These are phyloP conservation scores for Trametes sanguinea DNA, from an alignment of 768 basidiomycete genomes.

Conservation along the genomic window DNA sequence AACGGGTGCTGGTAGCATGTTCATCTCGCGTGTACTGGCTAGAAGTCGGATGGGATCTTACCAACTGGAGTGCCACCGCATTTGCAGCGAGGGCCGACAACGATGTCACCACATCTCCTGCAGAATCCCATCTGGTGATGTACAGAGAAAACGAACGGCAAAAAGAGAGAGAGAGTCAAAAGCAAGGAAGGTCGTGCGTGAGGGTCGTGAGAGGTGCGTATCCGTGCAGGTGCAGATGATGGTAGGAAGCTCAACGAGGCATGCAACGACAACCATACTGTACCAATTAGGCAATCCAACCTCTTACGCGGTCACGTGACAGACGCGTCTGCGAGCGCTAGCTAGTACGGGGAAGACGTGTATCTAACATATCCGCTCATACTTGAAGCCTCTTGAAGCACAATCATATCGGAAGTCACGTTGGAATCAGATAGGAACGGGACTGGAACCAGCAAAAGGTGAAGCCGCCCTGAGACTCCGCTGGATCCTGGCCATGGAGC, in stretches of 20 bases:
- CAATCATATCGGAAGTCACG: not conserved
- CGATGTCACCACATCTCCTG: constrained; percentile 83
- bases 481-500: too few species aligned
- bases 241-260: constrained; percentile 11
- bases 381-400: not conserved
- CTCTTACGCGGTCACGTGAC: constrained; percentile 25
- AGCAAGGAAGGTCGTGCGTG: not conserved
- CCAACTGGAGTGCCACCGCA: constrained; percentile 82
- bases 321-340: constrained; percentile 9
- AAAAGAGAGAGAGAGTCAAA: constrained; percentile 11
- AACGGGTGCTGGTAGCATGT: constrained; percentile 54
- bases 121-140: constrained; percentile 72
- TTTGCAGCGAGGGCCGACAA: constrained; percentile 66
- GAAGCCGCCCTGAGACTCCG: too few species aligned
- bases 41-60: constrained; percentile 39
- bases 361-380: not conserved
- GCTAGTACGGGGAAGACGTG: too few species aligned
- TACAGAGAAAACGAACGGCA: constrained; percentile 4
- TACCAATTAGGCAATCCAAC: constrained; percentile 21
- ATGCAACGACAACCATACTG: constrained; percentile 3
- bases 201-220: constrained; percentile 8
- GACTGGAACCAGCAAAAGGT: not conserved
- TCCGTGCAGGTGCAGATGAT: not conserved
- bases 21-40: not conserved
- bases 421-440: not conserved